These are phyloP conservation scores for Colletotrichum somersetense DNA, from an alignment of 2,329 filamentous ascomycete species.

Conservation along the genomic window DNA sequence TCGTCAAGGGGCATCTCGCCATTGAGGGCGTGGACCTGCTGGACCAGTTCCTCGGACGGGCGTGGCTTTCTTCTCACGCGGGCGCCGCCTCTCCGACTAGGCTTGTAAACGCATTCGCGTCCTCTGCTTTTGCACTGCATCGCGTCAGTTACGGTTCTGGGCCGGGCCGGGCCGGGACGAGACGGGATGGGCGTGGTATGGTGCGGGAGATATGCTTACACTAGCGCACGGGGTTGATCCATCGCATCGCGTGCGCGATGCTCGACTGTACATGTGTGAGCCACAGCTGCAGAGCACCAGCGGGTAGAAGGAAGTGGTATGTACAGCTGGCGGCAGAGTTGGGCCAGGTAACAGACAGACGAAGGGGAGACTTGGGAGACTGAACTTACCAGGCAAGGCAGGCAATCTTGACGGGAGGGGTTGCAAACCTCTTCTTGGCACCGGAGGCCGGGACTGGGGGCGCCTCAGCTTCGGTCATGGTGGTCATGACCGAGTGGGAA, in stretches of 20 bases:
- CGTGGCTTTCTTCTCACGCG: constrained; percentile 56
- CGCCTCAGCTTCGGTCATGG: constrained; percentile 42
- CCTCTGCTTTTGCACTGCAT: constrained; percentile 54
- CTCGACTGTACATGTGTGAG: constrained; percentile 51
- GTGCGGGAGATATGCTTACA: constrained; percentile 49
- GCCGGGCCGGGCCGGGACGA: background rate
- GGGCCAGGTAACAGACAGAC: background rate
- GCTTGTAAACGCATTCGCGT: constrained; percentile 58
- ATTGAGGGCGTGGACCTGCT: constrained; percentile 46
- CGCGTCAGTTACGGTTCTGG: constrained; percentile 39
- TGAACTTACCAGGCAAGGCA: constrained; percentile 62
- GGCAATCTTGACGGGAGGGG: constrained; percentile 63
- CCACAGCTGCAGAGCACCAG: background rate
- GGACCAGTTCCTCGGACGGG: constrained; percentile 40
- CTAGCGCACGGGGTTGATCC: constrained; percentile 58
- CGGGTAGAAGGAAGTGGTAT: background rate
- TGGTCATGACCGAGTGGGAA: constrained; percentile 32
- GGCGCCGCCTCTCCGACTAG: constrained; percentile 58
- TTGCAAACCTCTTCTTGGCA: constrained; percentile 56
- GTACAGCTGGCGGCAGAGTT: no score
- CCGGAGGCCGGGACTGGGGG: constrained; percentile 36
- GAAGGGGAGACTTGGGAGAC: background rate
- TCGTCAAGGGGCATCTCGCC: constrained; percentile 47
- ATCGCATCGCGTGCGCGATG: constrained; percentile 61
- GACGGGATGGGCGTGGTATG: background rate